These are phyloP conservation scores for Mycena latifolia DNA, from an alignment of 768 basidiomycete genomes.

Conservation along the genomic window DNA sequence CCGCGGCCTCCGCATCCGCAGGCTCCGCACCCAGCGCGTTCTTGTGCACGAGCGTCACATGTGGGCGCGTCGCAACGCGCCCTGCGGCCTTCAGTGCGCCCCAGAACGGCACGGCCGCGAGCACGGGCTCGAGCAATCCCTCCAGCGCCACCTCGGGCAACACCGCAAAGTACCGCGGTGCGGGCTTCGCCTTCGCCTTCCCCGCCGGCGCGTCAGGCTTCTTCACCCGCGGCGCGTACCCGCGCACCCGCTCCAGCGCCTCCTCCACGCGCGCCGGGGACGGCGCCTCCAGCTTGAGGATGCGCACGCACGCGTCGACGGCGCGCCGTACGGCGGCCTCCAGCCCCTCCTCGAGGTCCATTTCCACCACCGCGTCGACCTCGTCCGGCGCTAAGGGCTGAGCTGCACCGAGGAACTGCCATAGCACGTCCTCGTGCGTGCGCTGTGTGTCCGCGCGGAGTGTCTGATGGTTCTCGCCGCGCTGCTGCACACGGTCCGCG, in stretches of 20 bases:
- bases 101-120: slow-evolving; percentile 61
- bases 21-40: slow-evolving; percentile 47
- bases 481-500: slow-evolving; percentile 75
- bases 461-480: slow-evolving; percentile 90
- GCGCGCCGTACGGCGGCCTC: slow-evolving; percentile 69
- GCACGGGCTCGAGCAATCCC: slow-evolving; percentile 59
- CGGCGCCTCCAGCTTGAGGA: slow-evolving; percentile 68
- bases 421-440: slow-evolving; percentile 80
- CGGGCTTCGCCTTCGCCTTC: slow-evolving; percentile 43
- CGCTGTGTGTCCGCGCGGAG: slow-evolving; percentile 71
- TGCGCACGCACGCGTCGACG: slow-evolving; percentile 65
- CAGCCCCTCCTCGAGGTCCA: slow-evolving; percentile 69
- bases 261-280: slow-evolving; percentile 65
- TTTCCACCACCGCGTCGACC: slow-evolving; percentile 78
- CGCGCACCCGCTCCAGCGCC: slow-evolving; percentile 61
- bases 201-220: slow-evolving; percentile 42
- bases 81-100: slow-evolving; percentile 53
- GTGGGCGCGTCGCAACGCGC: slow-evolving; percentile 73
- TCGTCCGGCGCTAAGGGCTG: slow-evolving; percentile 74
- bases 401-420: slow-evolving; percentile 74
- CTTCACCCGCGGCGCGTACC: slow-evolving; percentile 54
- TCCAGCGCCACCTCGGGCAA: slow-evolving; percentile 78
- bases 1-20: not conserved
- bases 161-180: slow-evolving; percentile 82
- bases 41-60: slow-evolving; percentile 89